Evolutionary conservation across 768 basidiomycete species (phyloP).

Genomic region (Dentipellis fragilis): DNA sequence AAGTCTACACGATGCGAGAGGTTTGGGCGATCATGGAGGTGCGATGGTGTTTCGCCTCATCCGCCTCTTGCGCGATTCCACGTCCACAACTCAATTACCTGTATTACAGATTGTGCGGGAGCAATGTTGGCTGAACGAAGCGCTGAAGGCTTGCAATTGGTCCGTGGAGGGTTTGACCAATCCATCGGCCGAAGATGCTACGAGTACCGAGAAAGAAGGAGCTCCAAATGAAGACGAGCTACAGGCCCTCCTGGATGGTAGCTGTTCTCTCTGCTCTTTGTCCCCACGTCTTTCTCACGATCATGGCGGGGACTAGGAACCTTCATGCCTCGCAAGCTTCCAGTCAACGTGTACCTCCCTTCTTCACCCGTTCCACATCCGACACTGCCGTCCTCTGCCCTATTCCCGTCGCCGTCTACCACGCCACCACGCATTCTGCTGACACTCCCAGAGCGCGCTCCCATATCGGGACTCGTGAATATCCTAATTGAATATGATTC

Average conservation of each 20-base stretch:
- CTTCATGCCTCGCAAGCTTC: slow-evolving; percentile 48
- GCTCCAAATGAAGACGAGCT: slow-evolving; percentile 45
- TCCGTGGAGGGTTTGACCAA: slow-evolving; percentile 34
- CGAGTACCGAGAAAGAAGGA: slow-evolving; percentile 11
- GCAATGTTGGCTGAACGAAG: slow-evolving; percentile 79
- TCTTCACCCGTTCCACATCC: slow-evolving; percentile 19
- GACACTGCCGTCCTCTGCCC: slow-evolving; percentile 7
- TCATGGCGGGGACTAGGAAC: slow-evolving; percentile 29
- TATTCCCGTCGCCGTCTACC: slow-evolving; percentile 24
- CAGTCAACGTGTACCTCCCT: slow-evolving; percentile 62
- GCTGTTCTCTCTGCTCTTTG: slow-evolving; percentile 11
- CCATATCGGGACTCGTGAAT: slow-evolving; percentile 56
- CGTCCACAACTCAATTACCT: not conserved
- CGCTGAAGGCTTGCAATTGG: slow-evolving; percentile 55
- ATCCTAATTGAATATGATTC: slow-evolving; percentile 56
- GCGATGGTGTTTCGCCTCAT: slow-evolving; percentile 1
- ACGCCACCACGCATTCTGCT: slow-evolving; percentile 35
- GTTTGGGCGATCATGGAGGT: slow-evolving; percentile 73
- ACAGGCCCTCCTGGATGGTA: slow-evolving; percentile 56
- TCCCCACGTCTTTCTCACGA: not conserved
- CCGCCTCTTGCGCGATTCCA: not conserved
- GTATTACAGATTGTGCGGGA: slow-evolving; percentile 56
- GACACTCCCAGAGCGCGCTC: slow-evolving; percentile 55
- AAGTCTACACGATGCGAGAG: slow-evolving; percentile 62
- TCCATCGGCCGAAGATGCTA: slow-evolving; percentile 1